Conservation (phyloP, 2,329 filamentous ascomycete genomes). For the Pseudogymnoascus pannorum region DNA sequence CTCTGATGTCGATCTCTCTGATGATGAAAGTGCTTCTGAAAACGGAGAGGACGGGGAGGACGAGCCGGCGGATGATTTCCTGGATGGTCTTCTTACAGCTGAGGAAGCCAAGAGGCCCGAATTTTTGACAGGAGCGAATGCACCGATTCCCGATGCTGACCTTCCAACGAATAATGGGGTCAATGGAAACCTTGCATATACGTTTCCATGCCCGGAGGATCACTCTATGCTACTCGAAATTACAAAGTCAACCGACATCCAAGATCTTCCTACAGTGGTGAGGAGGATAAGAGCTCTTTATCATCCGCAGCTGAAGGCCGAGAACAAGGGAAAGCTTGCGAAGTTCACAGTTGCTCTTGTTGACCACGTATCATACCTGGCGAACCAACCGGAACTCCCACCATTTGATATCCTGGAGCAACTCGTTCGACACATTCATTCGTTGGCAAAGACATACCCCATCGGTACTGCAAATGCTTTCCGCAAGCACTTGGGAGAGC, state of each 20-base stretch:
- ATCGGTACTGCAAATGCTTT: constrained; percentile 71
- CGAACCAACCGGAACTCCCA: constrained; percentile 36
- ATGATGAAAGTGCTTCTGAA: constrained; percentile 37
- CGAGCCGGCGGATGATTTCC: constrained; percentile 62
- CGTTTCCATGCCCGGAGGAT: constrained; percentile 75
- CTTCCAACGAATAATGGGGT: constrained; percentile 25
- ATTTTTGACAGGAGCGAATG: constrained; percentile 40
- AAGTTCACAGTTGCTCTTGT: constrained; percentile 61
- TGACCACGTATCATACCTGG: constrained; percentile 49
- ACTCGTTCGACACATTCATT: constrained; percentile 84
- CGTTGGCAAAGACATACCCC: constrained; percentile 78
- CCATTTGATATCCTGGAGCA: constrained; percentile 67
- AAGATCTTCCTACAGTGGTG: constrained; percentile 68
- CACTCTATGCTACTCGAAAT: constrained; percentile 66
- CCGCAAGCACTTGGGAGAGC: constrained; percentile 60
- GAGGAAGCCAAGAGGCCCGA: constrained; percentile 47
- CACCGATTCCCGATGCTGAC: constrained; percentile 38
- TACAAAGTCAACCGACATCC: constrained; percentile 51
- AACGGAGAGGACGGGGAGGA: constrained; percentile 34
- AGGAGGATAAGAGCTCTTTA: constrained; percentile 89
- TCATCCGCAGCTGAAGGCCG: constrained; percentile 74
- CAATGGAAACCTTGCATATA: constrained; percentile 63
- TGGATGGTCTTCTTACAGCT: constrained; percentile 57
- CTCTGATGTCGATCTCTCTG: constrained; percentile 42
- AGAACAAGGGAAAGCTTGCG: constrained; percentile 77